Conservation (phyloP, 2,329 filamentous ascomycete species). For the Botrytis tulipae region DNA sequence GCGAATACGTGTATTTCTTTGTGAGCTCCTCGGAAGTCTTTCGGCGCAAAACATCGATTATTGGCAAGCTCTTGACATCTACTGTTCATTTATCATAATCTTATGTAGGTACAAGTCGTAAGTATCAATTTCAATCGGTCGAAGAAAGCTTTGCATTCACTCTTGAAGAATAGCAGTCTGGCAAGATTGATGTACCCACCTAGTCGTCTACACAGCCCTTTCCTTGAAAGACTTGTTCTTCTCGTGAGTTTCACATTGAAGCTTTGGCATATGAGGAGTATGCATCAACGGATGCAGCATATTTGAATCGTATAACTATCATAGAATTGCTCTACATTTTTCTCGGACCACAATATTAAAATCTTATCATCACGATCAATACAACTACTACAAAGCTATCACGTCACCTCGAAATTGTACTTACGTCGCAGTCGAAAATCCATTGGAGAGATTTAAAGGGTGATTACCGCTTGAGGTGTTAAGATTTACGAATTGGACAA, state of each 20-base stretch:
- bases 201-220: neutral
- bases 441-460: neutral
- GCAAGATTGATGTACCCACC: neutral
- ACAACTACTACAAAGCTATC: neutral
- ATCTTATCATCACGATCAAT: neutral
- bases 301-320: neutral
- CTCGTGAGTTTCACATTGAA: neutral
- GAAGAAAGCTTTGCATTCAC: neutral
- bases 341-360: neutral
- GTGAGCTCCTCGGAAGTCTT: neutral
- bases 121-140: neutral
- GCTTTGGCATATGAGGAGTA: neutral
- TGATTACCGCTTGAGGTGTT: too few relatives aligned
- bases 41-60: neutral
- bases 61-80: neutral
- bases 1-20: neutral
- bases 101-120: neutral
- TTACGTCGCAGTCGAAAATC: neutral
- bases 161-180: neutral
- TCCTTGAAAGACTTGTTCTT: neutral
- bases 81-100: neutral
- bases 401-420: neutral
- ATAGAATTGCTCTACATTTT: neutral
- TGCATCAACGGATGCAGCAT: neutral
- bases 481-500: neutral